Conservation (phyloP, 331 rosid species). For the Pyracantha coccinea region DNA sequence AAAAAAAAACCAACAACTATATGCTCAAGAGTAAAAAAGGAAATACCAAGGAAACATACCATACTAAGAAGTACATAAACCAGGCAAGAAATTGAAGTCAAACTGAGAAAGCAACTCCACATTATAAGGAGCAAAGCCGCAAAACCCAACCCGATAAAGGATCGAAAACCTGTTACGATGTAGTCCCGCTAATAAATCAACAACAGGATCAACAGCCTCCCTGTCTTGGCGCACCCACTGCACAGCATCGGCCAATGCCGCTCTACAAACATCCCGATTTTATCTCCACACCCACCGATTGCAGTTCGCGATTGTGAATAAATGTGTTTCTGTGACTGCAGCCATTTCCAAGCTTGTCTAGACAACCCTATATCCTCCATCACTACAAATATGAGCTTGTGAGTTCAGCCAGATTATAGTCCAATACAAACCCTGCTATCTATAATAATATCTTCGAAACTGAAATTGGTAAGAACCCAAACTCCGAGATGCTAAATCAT, state of each 20-base stretch:
- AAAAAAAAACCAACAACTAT: background rate
- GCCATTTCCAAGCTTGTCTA: slow-evolving; percentile 85
- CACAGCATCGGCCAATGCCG: slow-evolving; percentile 90
- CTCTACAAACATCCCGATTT: slow-evolving; percentile 40
- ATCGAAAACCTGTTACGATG: slow-evolving; percentile 61
- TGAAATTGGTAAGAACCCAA: slow-evolving; percentile 5
- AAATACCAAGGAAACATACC: slow-evolving; percentile 41
- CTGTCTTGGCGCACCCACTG: slow-evolving; percentile 47
- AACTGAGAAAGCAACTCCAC: slow-evolving; percentile 94
- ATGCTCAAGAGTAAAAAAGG: background rate
- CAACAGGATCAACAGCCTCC: slow-evolving; percentile 35
- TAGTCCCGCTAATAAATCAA: slow-evolving; percentile 68
- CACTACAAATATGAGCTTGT: slow-evolving; percentile 19
- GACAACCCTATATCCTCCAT: slow-evolving; percentile 89
- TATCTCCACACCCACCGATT: slow-evolving; percentile 39
- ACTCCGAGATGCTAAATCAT: slow-evolving; percentile 23
- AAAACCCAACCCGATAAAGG: slow-evolving; percentile 58
- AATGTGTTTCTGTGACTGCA: slow-evolving; percentile 54
- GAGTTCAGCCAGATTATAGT: background rate
- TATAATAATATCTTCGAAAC: slow-evolving; percentile 29
- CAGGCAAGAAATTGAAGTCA: slow-evolving; percentile 88
- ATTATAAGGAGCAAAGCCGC: slow-evolving; percentile 79
- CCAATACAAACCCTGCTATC: slow-evolving; percentile 17
- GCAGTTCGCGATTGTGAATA: slow-evolving; percentile 36
- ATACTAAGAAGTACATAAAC: slow-evolving; percentile 78